Base-by-base conservation (phyloP, 495 filamentous ascomycete genomes). In the Aspergillus bridgeri region DNA sequence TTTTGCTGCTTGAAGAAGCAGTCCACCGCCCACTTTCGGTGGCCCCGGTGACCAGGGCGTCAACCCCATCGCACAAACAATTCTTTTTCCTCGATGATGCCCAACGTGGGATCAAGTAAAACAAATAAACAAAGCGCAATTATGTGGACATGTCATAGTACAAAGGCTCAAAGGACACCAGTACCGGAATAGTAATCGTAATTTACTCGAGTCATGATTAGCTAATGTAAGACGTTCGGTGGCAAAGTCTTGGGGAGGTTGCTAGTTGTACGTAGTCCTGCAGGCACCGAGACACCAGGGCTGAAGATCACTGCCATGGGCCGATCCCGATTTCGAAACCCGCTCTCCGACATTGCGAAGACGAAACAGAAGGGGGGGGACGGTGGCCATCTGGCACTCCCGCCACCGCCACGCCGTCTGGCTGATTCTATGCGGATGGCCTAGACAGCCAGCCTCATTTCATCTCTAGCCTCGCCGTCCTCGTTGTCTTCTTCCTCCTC, bases 1-100 rank as follows among this genome's bases (percentile, higher is more conserved):
- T 76, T 76, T 76, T 75, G 49, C 74, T 69, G 50, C 64, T 71
- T 70, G 49, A 55, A 72, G 68, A 63, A 66, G 51, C 47, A 38
- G 25, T 53, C 57, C 63, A 60, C 56, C 61, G 51, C 58, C 53
- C 63, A 65, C 53, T 44, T 29, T 49, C 49, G 62, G 67, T 69
- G 67, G 69, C 69, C 74, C 68, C 60, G 61, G 72, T 72, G 70
- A 76, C 73, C 64, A 59, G 61, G 48, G 24, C 48, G 33, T 38
- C 33, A 38, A 38, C 33, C 33, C 33, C 57, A 63, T 48, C 49
- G 45, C 51, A 61, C 51, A 52, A 52, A 47, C 42, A 23, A 54
- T 45, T 38, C 7, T 38, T 13, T 38, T 6, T 6, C 7, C 25
- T 27, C 25, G 17, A 38, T 13, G 17, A 38, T 15, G 33, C 8